Base-by-base conservation (phyloP, 805 yeast species). In the Candida xyloterini region DNA sequence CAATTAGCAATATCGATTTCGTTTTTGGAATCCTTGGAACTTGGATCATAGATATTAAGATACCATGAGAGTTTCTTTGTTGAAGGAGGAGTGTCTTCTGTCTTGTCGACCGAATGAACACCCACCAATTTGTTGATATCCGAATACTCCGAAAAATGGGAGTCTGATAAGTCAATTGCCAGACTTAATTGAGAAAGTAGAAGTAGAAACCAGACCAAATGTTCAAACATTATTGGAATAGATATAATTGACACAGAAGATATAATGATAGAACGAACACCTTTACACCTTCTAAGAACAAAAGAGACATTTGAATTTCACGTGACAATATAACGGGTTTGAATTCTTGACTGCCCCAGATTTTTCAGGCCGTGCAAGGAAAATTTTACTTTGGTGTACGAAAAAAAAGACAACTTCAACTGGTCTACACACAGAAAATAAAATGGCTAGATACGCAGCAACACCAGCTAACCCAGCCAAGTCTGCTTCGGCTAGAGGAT, bases 391-490 rank as follows among this genome's bases (percentile, higher is more conserved):
- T 28, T 29, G 34, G 34, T 11, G 24, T 10, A 24, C 30, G 25
- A 18, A 29, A 29, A 29, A 33, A 34, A 30, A 40, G 35, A 30
- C 42, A 33, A 39, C 37, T 39, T 39, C 42, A 39, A 39, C 41
- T 33, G 38, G 47, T 43, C 40, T 43, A 38, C 27, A 35, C 40
- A 43, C 38, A 38, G 38, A 44, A 45, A 40, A 28, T 42, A 65
- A 64, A 81, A 93, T 93, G 98, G 88, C 90, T 79, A 93, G 99
- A 79, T 93, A 93, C 98, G 95, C 90, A 80, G 93, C 95, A 73
- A 82, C 88, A 67, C 88, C 99, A 71, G 89, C 95, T 66, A 90
- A 93, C 90, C 97, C 99, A 78, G 93, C 96, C 71, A 88, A 89
- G 80, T 85, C 96, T 64, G 98, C 97, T 67, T 84, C 96, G 69